Percentiles rank a stretch among this genome's conserved stretches.
These are phyloP conservation scores for Cyclaneusma minus DNA, from an alignment of 2,329 filamentous ascomycete genomes.

Conservation along the genomic window DNA sequence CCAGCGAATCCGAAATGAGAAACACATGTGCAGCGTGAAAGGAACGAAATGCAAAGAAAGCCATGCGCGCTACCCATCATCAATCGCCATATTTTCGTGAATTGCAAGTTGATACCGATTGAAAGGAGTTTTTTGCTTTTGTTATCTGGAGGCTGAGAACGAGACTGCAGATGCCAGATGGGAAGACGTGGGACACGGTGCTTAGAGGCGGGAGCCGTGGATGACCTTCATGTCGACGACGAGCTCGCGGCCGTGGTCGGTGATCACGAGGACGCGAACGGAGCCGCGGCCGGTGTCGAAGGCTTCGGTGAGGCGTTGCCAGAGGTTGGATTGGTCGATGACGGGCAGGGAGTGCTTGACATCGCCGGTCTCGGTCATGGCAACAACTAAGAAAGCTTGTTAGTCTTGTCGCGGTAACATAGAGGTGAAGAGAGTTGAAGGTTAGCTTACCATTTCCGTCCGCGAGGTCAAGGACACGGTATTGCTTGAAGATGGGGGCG, in stretches of 20 bases:
- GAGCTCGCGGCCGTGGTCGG: constrained; percentile 82
- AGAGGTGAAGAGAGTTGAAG: not conserved
- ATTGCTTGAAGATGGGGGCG: constrained; percentile 99
- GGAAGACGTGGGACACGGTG: too few relatives aligned
- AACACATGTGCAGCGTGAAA: too few relatives aligned
- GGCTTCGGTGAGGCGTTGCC: constrained; percentile 61
- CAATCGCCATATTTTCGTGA: too few relatives aligned
- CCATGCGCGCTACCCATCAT: too few relatives aligned
- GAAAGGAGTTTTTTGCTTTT: too few relatives aligned
- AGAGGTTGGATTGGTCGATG: constrained; percentile 87
- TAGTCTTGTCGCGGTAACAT: constrained; percentile 7
- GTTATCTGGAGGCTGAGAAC: too few relatives aligned
- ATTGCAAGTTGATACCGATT: too few relatives aligned
- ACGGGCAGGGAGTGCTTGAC: constrained; percentile 93
- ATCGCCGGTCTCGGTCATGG: constrained; percentile 98
- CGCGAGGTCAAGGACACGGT: constrained; percentile 95
- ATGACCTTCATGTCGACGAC: constrained; percentile 98
- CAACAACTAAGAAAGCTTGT: constrained; percentile 64
- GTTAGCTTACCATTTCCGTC: constrained; percentile 48
- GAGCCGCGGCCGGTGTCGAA: constrained; percentile 88
- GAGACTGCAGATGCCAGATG: too few relatives aligned
- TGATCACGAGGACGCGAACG: constrained; percentile 90
- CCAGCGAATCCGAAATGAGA: too few relatives aligned
- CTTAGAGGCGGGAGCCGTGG: constrained; percentile 58
- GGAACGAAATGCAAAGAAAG: too few relatives aligned